Percentiles rank a stretch among this genome's conserved stretches.
phyloP scores from a whole-genome alignment of 352 stramenopile genomes.

The Pythium apleroticum region DNA sequence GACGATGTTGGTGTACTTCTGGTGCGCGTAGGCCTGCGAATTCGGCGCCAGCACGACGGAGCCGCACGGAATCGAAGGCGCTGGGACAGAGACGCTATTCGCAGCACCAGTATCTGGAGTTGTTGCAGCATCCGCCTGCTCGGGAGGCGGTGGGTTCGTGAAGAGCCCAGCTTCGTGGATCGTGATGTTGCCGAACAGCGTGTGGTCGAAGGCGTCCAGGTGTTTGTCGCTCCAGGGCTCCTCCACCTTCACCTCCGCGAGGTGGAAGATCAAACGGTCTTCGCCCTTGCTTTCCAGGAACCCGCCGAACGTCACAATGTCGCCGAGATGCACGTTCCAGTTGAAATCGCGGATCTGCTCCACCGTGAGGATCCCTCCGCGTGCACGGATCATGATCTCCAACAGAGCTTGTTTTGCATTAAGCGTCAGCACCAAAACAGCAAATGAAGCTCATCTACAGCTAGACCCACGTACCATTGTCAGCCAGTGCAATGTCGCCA shows the following conservation, averaged over 20 bases:
- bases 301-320: slow-evolving; percentile 49
- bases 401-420: slow-evolving; percentile 48
- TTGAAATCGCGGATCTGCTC: slow-evolving; percentile 72
- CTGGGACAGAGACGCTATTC: background rate
- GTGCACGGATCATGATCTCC: slow-evolving; percentile 81
- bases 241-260: slow-evolving; percentile 49
- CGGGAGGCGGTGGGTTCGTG: slow-evolving; percentile 19
- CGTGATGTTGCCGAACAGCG: slow-evolving; percentile 28
- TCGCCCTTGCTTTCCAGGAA: slow-evolving; percentile 43
- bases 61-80: slow-evolving; percentile 10
- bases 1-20: slow-evolving; percentile 88
- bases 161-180: slow-evolving; percentile 26
- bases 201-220: slow-evolving; percentile 56
- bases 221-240: slow-evolving; percentile 60
- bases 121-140: slow-evolving; percentile 12
- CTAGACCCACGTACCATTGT: slow-evolving; percentile 38
- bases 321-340: slow-evolving; percentile 78
- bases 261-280: slow-evolving; percentile 53
- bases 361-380: slow-evolving; percentile 53
- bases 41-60: slow-evolving; percentile 49
- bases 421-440: background rate
- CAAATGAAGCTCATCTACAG: background rate
- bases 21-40: slow-evolving; percentile 39
- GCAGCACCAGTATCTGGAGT: background rate
- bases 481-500: slow-evolving; percentile 69